Percentiles rank a stretch among this genome's conserved stretches.
phyloP scores from a whole-genome alignment of 139 green algal genomes.

The Chlamydomonas eustigma region DNA sequence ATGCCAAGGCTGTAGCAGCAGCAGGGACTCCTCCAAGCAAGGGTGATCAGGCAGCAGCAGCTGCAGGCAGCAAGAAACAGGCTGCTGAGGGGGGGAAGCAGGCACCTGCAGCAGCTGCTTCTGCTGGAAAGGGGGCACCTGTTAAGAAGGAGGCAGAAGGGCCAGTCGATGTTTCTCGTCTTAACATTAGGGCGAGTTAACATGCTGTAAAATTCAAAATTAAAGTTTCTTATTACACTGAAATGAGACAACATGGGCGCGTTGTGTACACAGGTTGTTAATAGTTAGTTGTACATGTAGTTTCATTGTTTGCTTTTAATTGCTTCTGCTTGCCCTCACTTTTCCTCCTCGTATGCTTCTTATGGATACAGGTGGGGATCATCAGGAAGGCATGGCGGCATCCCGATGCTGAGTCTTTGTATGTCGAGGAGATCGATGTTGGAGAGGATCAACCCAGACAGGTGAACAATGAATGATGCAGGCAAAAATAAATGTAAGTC shows the following conservation, averaged over 20 bases:
- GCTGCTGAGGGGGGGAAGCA: slow-evolving; percentile 2
- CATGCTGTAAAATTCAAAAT: too few relatives aligned
- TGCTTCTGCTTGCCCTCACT: too few relatives aligned
- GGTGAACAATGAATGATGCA: slow-evolving; percentile 19
- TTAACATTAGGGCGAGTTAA: slow-evolving; percentile 11
- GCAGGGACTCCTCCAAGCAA: neutral
- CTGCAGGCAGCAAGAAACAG: slow-evolving; percentile 8
- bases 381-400: slow-evolving; percentile 32
- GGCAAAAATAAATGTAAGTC: too few relatives aligned
- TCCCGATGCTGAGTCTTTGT: slow-evolving; percentile 88
- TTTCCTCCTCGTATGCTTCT: too few relatives aligned
- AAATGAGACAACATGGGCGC: too few relatives aligned
- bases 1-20: neutral
- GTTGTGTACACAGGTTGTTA: too few relatives aligned
- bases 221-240: too few relatives aligned
- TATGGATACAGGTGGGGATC: slow-evolving; percentile 59
- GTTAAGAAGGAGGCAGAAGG: slow-evolving; percentile 8
- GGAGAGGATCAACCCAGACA: slow-evolving; percentile 78
- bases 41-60: neutral
- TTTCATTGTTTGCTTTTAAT: too few relatives aligned
- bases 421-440: slow-evolving; percentile 95
- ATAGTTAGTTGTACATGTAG: too few relatives aligned
- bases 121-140: neutral
- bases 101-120: neutral
- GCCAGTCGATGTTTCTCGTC: slow-evolving; percentile 7